These are phyloP conservation scores for Boletus barrowsii DNA, from an alignment of 768 basidiomycete genomes.

Conservation along the genomic window DNA sequence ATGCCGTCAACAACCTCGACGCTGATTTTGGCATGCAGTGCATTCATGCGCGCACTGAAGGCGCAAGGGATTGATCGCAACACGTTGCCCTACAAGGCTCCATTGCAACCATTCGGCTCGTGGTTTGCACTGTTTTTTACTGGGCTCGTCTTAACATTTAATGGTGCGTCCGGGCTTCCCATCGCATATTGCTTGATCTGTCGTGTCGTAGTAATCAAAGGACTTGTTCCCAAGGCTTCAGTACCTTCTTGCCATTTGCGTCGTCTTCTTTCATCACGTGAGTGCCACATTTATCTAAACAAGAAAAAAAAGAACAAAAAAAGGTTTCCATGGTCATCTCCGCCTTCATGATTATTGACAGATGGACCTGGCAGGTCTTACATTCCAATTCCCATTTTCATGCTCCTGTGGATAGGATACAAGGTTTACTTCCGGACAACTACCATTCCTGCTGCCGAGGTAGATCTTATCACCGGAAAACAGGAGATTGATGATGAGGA, in stretches of 20 bases:
- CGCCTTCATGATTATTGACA: slow-evolving; percentile 17
- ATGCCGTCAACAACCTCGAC: slow-evolving; percentile 6
- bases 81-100: slow-evolving; percentile 49
- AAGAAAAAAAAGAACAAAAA: neutral
- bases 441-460: slow-evolving; percentile 39
- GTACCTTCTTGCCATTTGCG: slow-evolving; percentile 38
- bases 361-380: slow-evolving; percentile 8
- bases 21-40: slow-evolving; percentile 11
- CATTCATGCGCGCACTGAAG: slow-evolving; percentile 23
- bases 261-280: slow-evolving; percentile 61
- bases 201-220: slow-evolving; percentile 4
- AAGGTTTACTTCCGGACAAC: slow-evolving; percentile 24
- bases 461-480: slow-evolving; percentile 60
- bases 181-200: slow-evolving; percentile 7
- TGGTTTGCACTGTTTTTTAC: slow-evolving; percentile 57
- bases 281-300: slow-evolving; percentile 24
- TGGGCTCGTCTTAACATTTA: slow-evolving; percentile 54
- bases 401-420: slow-evolving; percentile 12
- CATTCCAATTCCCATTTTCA: slow-evolving; percentile 18
- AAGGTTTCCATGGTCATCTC: slow-evolving; percentile 25
- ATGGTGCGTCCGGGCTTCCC: slow-evolving; percentile 33
- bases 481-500: slow-evolving; percentile 64
- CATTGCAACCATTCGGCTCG: slow-evolving; percentile 61
- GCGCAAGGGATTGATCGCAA: slow-evolving; percentile 42
- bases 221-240: slow-evolving; percentile 13